A percentile compares a stretch with the other conserved stretches of the same genome.
These are phyloP conservation scores for Fusarium sacchari DNA, from an alignment of 2,329 filamentous ascomycete genomes.

Conservation along the genomic window DNA sequence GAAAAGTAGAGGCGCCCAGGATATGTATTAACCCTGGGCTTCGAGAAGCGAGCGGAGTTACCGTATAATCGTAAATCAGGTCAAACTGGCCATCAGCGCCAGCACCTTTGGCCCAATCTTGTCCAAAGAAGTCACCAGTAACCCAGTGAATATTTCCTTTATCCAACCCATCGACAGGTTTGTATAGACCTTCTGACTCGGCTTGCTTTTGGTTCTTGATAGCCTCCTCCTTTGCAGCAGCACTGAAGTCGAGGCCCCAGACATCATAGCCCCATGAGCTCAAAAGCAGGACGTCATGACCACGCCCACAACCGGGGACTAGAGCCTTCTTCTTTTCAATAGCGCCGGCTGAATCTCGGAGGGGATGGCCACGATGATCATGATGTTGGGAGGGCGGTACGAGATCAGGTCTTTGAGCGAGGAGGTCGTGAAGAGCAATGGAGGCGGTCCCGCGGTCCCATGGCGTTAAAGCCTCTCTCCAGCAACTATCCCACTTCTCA, in stretches of 20 bases:
- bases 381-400: slow-evolving; percentile 51
- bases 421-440: slow-evolving; percentile 63
- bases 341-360: slow-evolving; percentile 38
- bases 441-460: slow-evolving; percentile 67
- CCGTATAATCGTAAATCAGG: slow-evolving; percentile 72
- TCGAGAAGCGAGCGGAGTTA: slow-evolving; percentile 44
- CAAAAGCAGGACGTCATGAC: slow-evolving; percentile 83
- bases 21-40: neutral
- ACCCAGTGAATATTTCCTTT: slow-evolving; percentile 67
- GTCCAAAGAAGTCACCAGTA: slow-evolving; percentile 73
- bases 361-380: slow-evolving; percentile 45
- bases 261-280: slow-evolving; percentile 80
- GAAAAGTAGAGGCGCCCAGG: neutral
- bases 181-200: slow-evolving; percentile 54
- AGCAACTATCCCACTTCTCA: slow-evolving; percentile 59
- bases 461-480: slow-evolving; percentile 57
- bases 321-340: slow-evolving; percentile 60
- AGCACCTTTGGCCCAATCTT: slow-evolving; percentile 62
- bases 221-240: slow-evolving; percentile 57
- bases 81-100: slow-evolving; percentile 67
- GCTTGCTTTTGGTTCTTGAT: slow-evolving; percentile 54
- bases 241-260: slow-evolving; percentile 76
- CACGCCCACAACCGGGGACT: slow-evolving; percentile 84
- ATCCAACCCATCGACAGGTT: slow-evolving; percentile 51
- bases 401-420: slow-evolving; percentile 57